Base-by-base conservation (phyloP, 306 rosid genomes). In the Cajanus cajan region DNA sequence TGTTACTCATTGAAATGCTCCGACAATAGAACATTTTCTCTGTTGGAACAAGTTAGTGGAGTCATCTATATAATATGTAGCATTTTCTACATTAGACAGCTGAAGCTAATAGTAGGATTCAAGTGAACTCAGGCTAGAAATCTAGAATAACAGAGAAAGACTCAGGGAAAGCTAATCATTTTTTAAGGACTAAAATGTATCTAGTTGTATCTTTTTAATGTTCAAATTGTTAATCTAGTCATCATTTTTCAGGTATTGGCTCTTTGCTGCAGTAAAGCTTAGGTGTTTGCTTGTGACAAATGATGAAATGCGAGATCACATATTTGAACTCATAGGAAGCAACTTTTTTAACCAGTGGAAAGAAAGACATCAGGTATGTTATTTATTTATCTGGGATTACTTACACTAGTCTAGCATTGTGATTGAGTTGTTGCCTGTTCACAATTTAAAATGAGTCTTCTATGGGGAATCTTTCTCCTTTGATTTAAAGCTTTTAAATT, bases 241-340 rank as follows among this genome's bases (percentile, higher is more conserved):
- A 55, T 21, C 39, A 39, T 16, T 14, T 50, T 75, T 73, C 83
- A 92, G 96, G 94, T 91, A 91, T 80, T 95, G 97, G 98, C 91
- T 95, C 15, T 95, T 87, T 73, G 96, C 98, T 55, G 91, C 98
- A 8, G 93, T 95, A 8, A 95, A 89, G 71, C 86, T 86, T 64
- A 89, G 90, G 83, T 87, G 97, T 84, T 89, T 95, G 89, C 96
- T 93, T 36, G 88, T 93, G 71, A 92, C 98, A 31, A 95, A 95
- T 71, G 97, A 93, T 85, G 99, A 95, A 83, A 93, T 95, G 97
- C 85, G 97, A 71, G 99, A 95, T 84, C 99, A 95, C 82, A 92
- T 92, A 72, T 92, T 92, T 84, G 97, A 93, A 77, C 96, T 95
- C 73, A 71, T 91, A 16, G 97, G 96, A 82, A 88, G 87, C 73